Conservation (phyloP, 345 rosid genomes). For the Syzygium jambos region DNA sequence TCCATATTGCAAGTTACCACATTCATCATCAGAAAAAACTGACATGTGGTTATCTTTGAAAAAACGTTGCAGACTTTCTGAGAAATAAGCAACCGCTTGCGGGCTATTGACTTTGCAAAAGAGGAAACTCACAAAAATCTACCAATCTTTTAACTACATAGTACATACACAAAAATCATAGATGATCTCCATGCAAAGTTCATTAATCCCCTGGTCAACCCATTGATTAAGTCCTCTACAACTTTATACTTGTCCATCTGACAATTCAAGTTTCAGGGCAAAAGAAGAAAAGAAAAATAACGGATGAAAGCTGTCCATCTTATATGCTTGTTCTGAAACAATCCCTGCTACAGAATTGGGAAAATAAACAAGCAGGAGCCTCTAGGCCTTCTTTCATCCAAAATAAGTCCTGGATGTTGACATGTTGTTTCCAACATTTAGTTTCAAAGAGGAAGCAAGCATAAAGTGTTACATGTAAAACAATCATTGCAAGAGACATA, state of each 20-base stretch:
- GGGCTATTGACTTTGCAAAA: neutral
- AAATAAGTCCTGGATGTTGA: neutral
- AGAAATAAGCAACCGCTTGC: neutral
- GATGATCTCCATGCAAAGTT: neutral
- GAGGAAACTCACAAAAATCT: neutral
- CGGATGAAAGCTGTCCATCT: neutral
- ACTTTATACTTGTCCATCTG: neutral
- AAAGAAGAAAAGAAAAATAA: neutral
- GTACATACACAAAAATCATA: neutral
- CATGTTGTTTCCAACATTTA: neutral
- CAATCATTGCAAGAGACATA: neutral
- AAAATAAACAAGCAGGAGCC: neutral
- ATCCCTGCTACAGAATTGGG: neutral
- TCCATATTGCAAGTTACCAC: neutral
- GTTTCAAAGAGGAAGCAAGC: neutral
- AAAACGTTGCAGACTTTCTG: neutral
- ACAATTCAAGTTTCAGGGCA: neutral
- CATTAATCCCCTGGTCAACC: neutral
- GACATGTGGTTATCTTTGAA: neutral
- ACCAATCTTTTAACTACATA: neutral
- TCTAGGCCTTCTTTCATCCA: neutral
- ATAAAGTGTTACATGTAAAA: neutral
- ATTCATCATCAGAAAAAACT: neutral
- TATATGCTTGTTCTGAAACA: neutral
- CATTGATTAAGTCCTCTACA: neutral